These are phyloP conservation scores for Neonothopanus nambi DNA, from an alignment of 1,284 basidiomycete genomes.

Conservation along the genomic window DNA sequence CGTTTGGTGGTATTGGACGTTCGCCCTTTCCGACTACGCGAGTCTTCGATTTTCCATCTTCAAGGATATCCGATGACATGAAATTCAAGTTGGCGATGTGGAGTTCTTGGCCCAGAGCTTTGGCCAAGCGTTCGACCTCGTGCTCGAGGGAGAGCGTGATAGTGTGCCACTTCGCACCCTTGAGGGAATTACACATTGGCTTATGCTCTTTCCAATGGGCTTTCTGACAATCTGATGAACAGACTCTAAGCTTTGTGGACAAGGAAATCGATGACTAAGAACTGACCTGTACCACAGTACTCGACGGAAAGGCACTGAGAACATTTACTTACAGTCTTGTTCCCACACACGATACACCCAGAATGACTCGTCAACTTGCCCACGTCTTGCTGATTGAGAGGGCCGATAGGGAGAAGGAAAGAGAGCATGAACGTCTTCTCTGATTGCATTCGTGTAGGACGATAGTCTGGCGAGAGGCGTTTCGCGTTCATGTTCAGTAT, in stretches of 20 bases:
- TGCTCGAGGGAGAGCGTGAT: constrained; percentile 25
- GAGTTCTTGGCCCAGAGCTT: background rate
- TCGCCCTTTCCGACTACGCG: background rate
- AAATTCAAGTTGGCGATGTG: background rate
- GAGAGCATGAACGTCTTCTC: constrained; percentile 32
- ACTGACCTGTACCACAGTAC: constrained; percentile 38
- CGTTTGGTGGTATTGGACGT: constrained; percentile 27
- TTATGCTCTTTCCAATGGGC: constrained; percentile 43
- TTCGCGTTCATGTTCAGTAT: constrained; percentile 37
- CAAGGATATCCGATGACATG: background rate
- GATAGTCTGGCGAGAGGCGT: constrained; percentile 29
- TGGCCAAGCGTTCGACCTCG: constrained; percentile 2
- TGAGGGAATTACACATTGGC: constrained; percentile 35
- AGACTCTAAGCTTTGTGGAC: background rate
- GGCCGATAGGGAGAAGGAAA: constrained; percentile 40
- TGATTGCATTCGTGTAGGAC: constrained; percentile 17
- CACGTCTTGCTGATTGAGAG: constrained; percentile 37
- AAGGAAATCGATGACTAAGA: background rate
- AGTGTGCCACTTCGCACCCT: constrained; percentile 39
- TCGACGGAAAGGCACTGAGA: constrained; percentile 35
- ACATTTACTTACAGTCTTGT: constrained; percentile 32
- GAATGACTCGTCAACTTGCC: constrained; percentile 34
- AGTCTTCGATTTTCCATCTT: background rate
- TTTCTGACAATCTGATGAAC: constrained; percentile 37
- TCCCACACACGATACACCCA: constrained; percentile 42